phyloP scores from a whole-genome alignment of 2,329 filamentous ascomycete species.

The Hypomyces rosellus region DNA sequence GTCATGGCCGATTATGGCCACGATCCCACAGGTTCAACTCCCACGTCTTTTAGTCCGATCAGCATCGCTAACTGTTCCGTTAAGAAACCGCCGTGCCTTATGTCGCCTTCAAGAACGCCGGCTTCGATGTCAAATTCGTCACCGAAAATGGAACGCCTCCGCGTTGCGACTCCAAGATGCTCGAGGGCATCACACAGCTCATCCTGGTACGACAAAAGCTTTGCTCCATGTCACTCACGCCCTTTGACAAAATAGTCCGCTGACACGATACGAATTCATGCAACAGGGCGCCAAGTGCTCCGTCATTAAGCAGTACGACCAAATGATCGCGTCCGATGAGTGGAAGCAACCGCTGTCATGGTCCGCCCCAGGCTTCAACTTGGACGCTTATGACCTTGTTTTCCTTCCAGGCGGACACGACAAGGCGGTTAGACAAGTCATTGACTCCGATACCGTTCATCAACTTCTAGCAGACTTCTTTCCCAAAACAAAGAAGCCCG shows the following conservation, averaged over 20 bases:
- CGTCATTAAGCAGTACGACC: constrained; percentile 36
- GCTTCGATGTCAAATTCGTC: constrained; percentile 42
- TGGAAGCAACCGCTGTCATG: constrained; percentile 39
- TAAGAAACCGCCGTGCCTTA: constrained; percentile 47
- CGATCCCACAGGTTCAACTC: constrained; percentile 42
- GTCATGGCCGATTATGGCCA: constrained; percentile 51
- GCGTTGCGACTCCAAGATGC: constrained; percentile 43
- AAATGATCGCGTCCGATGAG: constrained; percentile 36
- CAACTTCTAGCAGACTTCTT: constrained; percentile 40
- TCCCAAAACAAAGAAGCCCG: constrained; percentile 38
- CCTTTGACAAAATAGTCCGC: too few relatives aligned
- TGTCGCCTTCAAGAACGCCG: constrained; percentile 39
- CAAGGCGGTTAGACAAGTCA: constrained; percentile 43
- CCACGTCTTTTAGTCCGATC: neutral
- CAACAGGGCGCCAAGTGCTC: constrained; percentile 37
- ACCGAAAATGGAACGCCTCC: constrained; percentile 43
- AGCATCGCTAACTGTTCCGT: neutral
- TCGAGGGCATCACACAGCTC: constrained; percentile 42
- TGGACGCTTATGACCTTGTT: constrained; percentile 41
- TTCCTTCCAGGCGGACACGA: constrained; percentile 49
- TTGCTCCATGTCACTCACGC: too few relatives aligned
- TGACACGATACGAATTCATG: neutral
- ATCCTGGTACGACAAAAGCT: constrained; percentile 34
- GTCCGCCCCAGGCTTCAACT: constrained; percentile 36
- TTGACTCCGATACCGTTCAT: constrained; percentile 42